Conservation (phyloP, 2,329 filamentous ascomycete species). For the Clathrospora elynae region DNA sequence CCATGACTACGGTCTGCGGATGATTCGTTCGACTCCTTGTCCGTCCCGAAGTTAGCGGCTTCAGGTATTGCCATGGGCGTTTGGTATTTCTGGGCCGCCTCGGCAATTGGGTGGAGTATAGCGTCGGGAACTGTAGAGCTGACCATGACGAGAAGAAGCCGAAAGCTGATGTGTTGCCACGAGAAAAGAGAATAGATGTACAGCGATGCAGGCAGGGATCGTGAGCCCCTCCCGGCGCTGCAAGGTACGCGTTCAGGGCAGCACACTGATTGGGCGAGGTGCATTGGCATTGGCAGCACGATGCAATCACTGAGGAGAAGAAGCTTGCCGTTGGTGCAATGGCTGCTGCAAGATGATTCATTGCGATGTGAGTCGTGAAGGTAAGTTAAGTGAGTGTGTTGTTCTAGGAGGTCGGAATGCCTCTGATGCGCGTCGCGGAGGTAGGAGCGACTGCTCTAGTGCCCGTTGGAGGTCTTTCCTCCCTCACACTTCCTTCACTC, state of each 20-base stretch:
- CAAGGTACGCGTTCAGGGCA: conserved; percentile 24
- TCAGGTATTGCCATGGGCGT: conserved; percentile 25
- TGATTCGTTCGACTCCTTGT: conserved; percentile 28
- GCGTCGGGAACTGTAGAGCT: conserved; percentile 5
- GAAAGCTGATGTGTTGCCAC: conserved; percentile 2
- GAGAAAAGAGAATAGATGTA: conserved; percentile 2
- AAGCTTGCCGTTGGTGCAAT: conserved; percentile 20
- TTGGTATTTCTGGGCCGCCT: conserved; percentile 14
- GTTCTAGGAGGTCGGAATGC: conserved; percentile 14
- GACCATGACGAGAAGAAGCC: conserved; percentile 7
- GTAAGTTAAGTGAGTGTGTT: background rate
- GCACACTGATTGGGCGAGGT: conserved; percentile 20
- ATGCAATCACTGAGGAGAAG: conserved; percentile 15
- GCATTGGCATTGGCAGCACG: conserved; percentile 5
- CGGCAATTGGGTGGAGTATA: conserved; percentile 7
- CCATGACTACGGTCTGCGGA: conserved; percentile 16
- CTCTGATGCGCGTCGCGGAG: conserved; percentile 7
- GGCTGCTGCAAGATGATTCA: conserved; percentile 10
- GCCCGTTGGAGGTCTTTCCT: conserved; percentile 14
- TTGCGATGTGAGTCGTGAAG: background rate
- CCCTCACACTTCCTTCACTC: conserved; percentile 3
- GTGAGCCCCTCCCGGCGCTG: conserved; percentile 19
- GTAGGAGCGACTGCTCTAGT: conserved; percentile 17
- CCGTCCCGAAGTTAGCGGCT: conserved; percentile 27
- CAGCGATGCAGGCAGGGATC: conserved; percentile 9